phyloP scores from a whole-genome alignment of 2,329 filamentous ascomycete species.

The Fusarium caatingaense region DNA sequence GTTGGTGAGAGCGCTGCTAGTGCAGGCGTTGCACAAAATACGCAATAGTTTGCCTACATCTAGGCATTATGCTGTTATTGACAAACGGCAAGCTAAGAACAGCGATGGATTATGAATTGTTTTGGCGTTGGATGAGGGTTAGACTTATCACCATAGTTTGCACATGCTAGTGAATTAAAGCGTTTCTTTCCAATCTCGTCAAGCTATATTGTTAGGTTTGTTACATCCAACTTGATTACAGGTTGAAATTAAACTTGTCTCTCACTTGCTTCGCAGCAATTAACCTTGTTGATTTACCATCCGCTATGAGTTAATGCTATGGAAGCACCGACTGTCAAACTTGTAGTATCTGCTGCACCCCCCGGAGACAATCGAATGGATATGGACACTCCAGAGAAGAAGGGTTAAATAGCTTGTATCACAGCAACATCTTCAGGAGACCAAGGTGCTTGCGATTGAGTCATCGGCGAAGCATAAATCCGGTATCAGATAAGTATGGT shows the following conservation, averaged over 20 bases:
- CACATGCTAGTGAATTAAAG: slow-evolving; percentile 10
- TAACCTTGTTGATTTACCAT: fast-evolving
- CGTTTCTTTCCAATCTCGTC: background rate
- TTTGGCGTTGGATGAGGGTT: slow-evolving; percentile 43
- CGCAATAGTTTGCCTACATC: slow-evolving; percentile 19
- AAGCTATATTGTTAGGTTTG: background rate
- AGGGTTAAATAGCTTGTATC: background rate
- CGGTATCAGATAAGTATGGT: background rate
- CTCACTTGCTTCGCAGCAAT: background rate
- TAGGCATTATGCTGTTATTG: no score
- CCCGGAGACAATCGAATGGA: background rate
- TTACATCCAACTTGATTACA: fast-evolving
- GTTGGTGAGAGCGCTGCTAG: slow-evolving; percentile 73
- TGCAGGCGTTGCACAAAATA: slow-evolving; percentile 45
- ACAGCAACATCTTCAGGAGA: background rate
- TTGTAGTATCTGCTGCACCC: background rate
- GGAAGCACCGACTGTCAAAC: background rate
- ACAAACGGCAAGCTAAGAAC: background rate
- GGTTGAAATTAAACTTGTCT: background rate
- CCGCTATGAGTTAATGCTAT: background rate
- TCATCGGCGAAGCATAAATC: background rate
- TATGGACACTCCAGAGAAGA: fast-evolving
- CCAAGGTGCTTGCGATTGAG: background rate
- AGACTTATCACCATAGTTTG: slow-evolving; percentile 25
- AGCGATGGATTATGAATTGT: slow-evolving; percentile 36